phyloP scores from a whole-genome alignment of 1,284 basidiomycete genomes.

The Sporisorium graminicola region DNA sequence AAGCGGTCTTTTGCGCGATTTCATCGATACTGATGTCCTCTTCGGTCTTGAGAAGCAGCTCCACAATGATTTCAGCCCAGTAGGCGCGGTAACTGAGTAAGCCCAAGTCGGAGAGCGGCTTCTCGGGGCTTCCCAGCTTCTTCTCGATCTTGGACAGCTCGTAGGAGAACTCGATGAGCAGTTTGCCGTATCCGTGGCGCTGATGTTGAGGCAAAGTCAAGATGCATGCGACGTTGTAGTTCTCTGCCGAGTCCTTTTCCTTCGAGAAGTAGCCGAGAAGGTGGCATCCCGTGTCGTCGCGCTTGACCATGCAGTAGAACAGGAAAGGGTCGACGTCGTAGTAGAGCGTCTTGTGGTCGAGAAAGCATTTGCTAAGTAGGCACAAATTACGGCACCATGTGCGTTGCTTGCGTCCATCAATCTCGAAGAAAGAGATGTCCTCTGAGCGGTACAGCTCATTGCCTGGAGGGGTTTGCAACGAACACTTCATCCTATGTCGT shows the following conservation, averaged over 20 bases:
- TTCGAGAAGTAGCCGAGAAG: constrained; percentile 99
- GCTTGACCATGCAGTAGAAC: constrained; percentile 95
- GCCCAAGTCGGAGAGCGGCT: constrained; percentile 94
- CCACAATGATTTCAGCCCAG: constrained; percentile 97
- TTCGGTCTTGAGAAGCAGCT: constrained; percentile 81
- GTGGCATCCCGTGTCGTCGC: constrained; percentile 91
- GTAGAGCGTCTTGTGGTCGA: constrained; percentile 99
- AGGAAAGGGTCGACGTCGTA: constrained; percentile 99
- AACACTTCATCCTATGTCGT: constrained; percentile 91
- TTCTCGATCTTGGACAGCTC: constrained; percentile 96
- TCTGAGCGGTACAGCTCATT: constrained; percentile 99
- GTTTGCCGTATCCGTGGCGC: constrained; percentile 91
- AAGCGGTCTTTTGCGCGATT: constrained; percentile 95
- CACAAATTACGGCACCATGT: constrained; percentile 98
- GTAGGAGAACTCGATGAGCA: constrained; percentile 98
- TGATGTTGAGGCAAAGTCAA: constrained; percentile 97
- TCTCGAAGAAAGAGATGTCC: constrained; percentile 97
- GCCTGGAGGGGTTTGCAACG: constrained; percentile 92
- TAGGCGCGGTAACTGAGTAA: constrained; percentile 93
- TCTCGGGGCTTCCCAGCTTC: constrained; percentile 96
- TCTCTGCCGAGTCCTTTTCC: constrained; percentile 97
- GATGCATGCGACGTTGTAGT: constrained; percentile 99
- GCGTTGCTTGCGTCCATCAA: constrained; percentile 94
- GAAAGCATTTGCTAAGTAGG: constrained; percentile 95
- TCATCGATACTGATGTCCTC: constrained; percentile 89